Evolutionary conservation across 2,329 filamentous ascomycete species (phyloP), one percentile per base, ranked within the genome.

Genomic region (Ophiostoma australiae): DNA sequence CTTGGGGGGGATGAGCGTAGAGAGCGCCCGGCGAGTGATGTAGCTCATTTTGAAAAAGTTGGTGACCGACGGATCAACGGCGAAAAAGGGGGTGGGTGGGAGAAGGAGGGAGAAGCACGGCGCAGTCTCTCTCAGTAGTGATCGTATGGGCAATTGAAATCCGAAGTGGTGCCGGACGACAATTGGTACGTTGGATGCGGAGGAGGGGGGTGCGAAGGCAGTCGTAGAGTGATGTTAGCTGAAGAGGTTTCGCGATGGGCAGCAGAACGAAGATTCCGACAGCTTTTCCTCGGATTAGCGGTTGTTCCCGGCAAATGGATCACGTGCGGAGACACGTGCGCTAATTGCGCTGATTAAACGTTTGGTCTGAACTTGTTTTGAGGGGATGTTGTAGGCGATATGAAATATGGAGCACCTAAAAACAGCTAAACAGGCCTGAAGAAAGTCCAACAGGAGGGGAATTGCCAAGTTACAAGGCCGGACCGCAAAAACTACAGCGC

Each of bases 1-100:
- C 93, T 99, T 99, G 80, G 96, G 95, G 78, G 96, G 96, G 79
- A 99, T 97, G 83, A 99, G 91, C 87, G 96, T 97, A 81, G 95
- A 98, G 80, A 97, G 91, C 87, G 89, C 91, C 85, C 94, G 90
- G 84, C 91, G 92, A 80, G 90, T 88, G 80, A 96, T 87, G 89
- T 90, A 95, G 87, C 93, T 97, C 94, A 97, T 97, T 84, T 84
- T 92, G 87, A 81, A 79, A 20, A 81, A 79, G 3, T n/a, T 73
- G 63, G 70, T 71, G 75, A 76, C 72, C 72, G 73, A 67, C 72
- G 73, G 58, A 72, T 67, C 73, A 63, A 68, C 44, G 69, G 71
- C 39, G 52, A 68, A 37, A 55, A 67, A 44, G 63, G 58, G 70
- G 71, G 69, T n/a, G 44, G 68, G 76, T 76, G 74, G 72, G 20